Evolutionary conservation across 2,329 filamentous ascomycete genomes (phyloP).

Genomic region (Monilinia fructigena): DNA sequence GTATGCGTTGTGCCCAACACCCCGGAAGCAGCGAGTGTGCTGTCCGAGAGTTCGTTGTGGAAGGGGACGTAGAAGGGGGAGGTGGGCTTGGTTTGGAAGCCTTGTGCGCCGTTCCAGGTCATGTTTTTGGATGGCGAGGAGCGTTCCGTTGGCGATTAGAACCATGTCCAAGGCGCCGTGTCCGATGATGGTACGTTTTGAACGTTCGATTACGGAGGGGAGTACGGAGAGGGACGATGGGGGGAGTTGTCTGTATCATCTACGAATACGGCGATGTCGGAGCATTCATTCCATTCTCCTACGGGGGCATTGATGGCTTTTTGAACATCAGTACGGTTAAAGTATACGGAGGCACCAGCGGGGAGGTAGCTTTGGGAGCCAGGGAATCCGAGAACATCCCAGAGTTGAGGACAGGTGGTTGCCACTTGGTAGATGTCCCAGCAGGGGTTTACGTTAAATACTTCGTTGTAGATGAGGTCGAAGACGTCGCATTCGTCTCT

Average conservation of each 20-base stretch:
- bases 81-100: conserved; percentile 51
- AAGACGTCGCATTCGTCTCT: conserved; percentile 57
- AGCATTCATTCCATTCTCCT: conserved; percentile 56
- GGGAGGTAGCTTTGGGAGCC: conserved; percentile 64
- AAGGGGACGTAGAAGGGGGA: conserved; percentile 42
- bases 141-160: conserved; percentile 59
- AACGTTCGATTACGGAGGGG: conserved; percentile 69
- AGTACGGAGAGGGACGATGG: conserved; percentile 59
- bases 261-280: conserved; percentile 47
- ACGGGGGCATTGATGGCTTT: conserved; percentile 65
- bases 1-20: conserved; percentile 68
- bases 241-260: conserved; percentile 51
- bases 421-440: conserved; percentile 75
- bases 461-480: conserved; percentile 54
- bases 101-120: conserved; percentile 63
- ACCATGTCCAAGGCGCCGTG: conserved; percentile 60
- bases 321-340: conserved; percentile 61
- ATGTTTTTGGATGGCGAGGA: conserved; percentile 67
- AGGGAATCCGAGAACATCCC: conserved; percentile 64
- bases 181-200: conserved; percentile 69
- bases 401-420: conserved; percentile 67
- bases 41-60: conserved; percentile 66
- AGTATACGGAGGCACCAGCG: conserved; percentile 59
- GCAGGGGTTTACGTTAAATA: conserved; percentile 66
- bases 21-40: conserved; percentile 66